phyloP scores from a whole-genome alignment of 2,329 filamentous ascomycete species.

The Fusarium agapanthi region DNA sequence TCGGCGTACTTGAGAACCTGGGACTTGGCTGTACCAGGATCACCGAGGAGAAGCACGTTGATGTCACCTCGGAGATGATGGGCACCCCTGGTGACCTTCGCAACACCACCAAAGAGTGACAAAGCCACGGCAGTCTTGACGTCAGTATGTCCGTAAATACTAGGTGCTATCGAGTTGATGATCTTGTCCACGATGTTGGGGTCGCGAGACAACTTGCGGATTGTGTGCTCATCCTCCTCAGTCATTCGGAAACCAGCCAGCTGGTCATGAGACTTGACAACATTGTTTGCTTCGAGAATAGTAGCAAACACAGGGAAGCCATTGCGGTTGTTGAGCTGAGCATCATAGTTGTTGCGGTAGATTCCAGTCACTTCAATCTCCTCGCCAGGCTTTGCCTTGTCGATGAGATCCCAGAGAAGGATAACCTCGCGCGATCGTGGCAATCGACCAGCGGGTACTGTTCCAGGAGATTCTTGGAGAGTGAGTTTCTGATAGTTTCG shows the following conservation, averaged over 20 bases:
- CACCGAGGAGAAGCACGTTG: conserved; percentile 94
- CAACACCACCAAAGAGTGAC: conserved; percentile 93
- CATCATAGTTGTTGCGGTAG: conserved; percentile 98
- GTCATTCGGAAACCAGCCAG: conserved; percentile 95
- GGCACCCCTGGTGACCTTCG: conserved; percentile 87
- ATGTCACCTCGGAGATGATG: conserved; percentile 96
- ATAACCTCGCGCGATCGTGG: conserved; percentile 95
- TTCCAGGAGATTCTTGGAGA: conserved; percentile 95
- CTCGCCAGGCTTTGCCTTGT: conserved; percentile 95
- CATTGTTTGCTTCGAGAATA: conserved; percentile 95
- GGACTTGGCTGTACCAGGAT: conserved; percentile 97
- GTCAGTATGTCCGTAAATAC: conserved; percentile 95
- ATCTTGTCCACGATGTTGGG: conserved; percentile 93
- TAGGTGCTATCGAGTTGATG: conserved; percentile 91
- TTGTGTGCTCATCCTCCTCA: conserved; percentile 92
- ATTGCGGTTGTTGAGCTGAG: conserved; percentile 97
- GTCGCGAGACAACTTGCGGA: conserved; percentile 86
- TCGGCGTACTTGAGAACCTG: conserved; percentile 98
- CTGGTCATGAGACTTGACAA: conserved; percentile 97
- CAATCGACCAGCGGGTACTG: conserved; percentile 92
- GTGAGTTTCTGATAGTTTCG: conserved; percentile 99
- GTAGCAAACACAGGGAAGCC: conserved; percentile 98
- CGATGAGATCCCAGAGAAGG: conserved; percentile 95
- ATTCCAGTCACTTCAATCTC: conserved; percentile 97
- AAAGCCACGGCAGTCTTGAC: conserved; percentile 97